Evolutionary conservation across 2,329 filamentous ascomycete species (phyloP).

Genomic region (Lasiodiplodia sp.): DNA sequence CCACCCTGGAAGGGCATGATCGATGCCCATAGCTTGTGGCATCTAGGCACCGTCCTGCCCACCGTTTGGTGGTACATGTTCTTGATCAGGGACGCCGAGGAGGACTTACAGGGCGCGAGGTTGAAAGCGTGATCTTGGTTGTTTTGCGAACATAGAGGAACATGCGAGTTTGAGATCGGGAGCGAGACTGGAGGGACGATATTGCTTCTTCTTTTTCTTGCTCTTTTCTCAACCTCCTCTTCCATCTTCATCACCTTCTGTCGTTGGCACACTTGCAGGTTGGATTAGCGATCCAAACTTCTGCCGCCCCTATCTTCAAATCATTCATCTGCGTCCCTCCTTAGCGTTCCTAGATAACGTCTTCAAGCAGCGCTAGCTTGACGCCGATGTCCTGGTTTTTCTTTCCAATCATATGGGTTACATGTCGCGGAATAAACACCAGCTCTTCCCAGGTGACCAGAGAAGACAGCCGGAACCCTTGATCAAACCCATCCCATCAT

Average conservation of each 20-base stretch:
- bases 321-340: neutral
- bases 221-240: neutral
- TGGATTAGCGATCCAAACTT: neutral
- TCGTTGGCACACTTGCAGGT: neutral
- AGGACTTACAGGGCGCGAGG: constrained; percentile 77
- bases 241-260: too few species aligned
- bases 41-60: constrained; percentile 88
- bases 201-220: neutral
- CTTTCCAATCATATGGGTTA: too few species aligned
- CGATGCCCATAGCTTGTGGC: constrained; percentile 96
- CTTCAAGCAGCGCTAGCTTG: too few species aligned
- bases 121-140: constrained; percentile 66
- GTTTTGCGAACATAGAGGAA: neutral
- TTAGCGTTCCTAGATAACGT: neutral
- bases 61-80: constrained; percentile 97
- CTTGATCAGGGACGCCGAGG: constrained; percentile 81
- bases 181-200: neutral
- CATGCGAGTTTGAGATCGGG: neutral
- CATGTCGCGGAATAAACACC: too few species aligned
- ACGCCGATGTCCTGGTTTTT: too few species aligned
- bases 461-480: too few species aligned
- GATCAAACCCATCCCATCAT: too few species aligned
- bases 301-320: neutral
- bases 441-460: too few species aligned
- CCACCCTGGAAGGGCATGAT: constrained; percentile 81